Evolutionary conservation across 192 early-diverging fungal genomes (phyloP).

Genomic region (Umbelopsis sp.): DNA sequence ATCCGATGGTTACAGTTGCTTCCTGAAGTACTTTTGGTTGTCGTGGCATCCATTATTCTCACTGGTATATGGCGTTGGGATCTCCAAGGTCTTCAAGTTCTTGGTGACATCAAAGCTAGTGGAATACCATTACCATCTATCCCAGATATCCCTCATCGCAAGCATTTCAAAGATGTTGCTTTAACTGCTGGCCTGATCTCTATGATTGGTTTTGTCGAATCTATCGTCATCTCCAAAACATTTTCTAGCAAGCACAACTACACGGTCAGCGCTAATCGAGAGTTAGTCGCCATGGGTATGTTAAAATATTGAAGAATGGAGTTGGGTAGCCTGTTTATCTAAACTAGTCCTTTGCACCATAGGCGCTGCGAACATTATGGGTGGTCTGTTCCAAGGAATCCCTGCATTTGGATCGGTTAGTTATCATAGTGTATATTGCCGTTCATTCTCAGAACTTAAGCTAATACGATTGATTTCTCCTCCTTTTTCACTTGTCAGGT

Average conservation of each 20-base stretch:
- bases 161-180: conserved; percentile 68
- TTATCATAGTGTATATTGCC: not conserved
- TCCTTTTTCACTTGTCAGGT: conserved; percentile 82
- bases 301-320: not conserved
- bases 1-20: conserved; percentile 67
- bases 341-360: not conserved
- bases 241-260: conserved; percentile 93
- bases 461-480: not conserved
- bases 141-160: conserved; percentile 59
- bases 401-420: conserved; percentile 42
- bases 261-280: conserved; percentile 90
- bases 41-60: conserved; percentile 72
- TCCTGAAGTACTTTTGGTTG: conserved; percentile 91
- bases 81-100: conserved; percentile 68
- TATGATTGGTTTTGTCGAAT: conserved; percentile 97
- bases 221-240: conserved; percentile 91
- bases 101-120: conserved; percentile 73
- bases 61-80: conserved; percentile 71
- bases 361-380: conserved; percentile 85
- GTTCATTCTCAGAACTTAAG: not conserved
- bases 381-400: conserved; percentile 67
- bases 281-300: conserved; percentile 83
- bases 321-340: not conserved
- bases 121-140: conserved; percentile 64
- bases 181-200: conserved; percentile 88